A percentile compares a stretch with the other conserved stretches of the same genome.
These are phyloP conservation scores for Inosperma sp. DNA, from an alignment of 768 basidiomycete genomes.

Conservation along the genomic window DNA sequence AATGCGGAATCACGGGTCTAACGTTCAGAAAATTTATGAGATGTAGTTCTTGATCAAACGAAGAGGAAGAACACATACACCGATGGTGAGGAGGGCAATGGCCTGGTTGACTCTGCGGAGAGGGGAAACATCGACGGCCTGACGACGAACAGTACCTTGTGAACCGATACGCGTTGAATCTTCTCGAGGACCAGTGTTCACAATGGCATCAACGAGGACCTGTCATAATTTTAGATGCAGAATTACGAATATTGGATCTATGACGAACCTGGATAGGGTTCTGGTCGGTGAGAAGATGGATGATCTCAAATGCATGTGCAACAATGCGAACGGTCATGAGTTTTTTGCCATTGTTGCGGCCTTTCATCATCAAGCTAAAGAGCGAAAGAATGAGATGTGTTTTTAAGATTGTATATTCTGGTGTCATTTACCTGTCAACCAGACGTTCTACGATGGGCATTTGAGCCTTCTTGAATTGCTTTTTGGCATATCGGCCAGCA, in stretches of 20 bases:
- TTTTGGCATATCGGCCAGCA: slow-evolving; percentile 98
- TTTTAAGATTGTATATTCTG: slow-evolving; percentile 7
- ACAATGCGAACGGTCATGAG: slow-evolving; percentile 98
- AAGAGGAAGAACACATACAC: slow-evolving; percentile 53
- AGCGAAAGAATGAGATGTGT: background rate
- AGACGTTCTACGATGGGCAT: slow-evolving; percentile 99
- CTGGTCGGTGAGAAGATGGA: slow-evolving; percentile 99
- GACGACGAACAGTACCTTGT: slow-evolving; percentile 98
- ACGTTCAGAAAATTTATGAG: too few relatives aligned
- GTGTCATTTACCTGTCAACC: slow-evolving; percentile 78
- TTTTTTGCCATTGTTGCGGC: slow-evolving; percentile 99
- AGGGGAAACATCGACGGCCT: slow-evolving; percentile 99
- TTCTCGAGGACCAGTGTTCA: slow-evolving; percentile 99
- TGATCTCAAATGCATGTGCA: slow-evolving; percentile 98
- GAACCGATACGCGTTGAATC: slow-evolving; percentile 99
- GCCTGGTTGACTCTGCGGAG: slow-evolving; percentile 98
- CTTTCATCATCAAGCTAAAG: slow-evolving; percentile 98
- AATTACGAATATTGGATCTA: background rate
- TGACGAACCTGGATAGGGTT: slow-evolving; percentile 93
- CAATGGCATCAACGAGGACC: slow-evolving; percentile 97
- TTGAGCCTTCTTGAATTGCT: slow-evolving; percentile 99
- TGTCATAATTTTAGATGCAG: slow-evolving; percentile 24
- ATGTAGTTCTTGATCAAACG: too few relatives aligned
- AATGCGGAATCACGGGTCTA: slow-evolving; percentile 99
- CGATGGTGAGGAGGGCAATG: slow-evolving; percentile 89